Percentiles rank a stretch among this genome's conserved stretches.
phyloP scores from a whole-genome alignment of 2,329 filamentous ascomycete species.

The Stagonosporopsis tanaceti region DNA sequence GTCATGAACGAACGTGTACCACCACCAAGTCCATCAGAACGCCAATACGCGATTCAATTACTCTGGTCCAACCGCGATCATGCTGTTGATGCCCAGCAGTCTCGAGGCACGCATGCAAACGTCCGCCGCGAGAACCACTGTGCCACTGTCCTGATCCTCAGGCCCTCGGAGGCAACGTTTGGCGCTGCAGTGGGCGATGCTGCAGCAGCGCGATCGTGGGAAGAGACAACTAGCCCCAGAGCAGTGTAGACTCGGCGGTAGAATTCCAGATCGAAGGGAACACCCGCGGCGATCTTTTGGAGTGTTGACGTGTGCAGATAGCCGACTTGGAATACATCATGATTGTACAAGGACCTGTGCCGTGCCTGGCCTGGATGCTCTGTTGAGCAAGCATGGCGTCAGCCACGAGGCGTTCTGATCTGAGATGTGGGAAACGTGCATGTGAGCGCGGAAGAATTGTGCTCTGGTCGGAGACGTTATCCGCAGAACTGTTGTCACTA shows the following conservation, averaged over 20 bases:
- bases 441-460: too few species aligned
- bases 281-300: neutral
- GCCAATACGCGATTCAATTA: too few species aligned
- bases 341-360: neutral
- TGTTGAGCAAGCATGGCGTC: slow-evolving; percentile 3
- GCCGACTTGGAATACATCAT: slow-evolving; percentile 9
- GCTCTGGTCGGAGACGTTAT: neutral
- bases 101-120: neutral
- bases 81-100: neutral
- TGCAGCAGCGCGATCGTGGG: slow-evolving; percentile 1
- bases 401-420: neutral
- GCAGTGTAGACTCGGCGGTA: slow-evolving; percentile 3
- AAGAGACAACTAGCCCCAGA: neutral
- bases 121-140: too few species aligned
- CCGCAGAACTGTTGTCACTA: too few species aligned
- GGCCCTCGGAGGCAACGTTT: too few species aligned
- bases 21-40: too few species aligned
- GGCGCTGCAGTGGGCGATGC: neutral
- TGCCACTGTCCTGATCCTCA: too few species aligned
- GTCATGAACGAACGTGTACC: too few species aligned
- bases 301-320: neutral
- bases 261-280: slow-evolving; percentile 9
- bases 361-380: slow-evolving; percentile 5
- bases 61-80: too few species aligned
- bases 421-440: neutral